phyloP scores from a whole-genome alignment of 2,329 filamentous ascomycete genomes.

The Scorias spongiosa region DNA sequence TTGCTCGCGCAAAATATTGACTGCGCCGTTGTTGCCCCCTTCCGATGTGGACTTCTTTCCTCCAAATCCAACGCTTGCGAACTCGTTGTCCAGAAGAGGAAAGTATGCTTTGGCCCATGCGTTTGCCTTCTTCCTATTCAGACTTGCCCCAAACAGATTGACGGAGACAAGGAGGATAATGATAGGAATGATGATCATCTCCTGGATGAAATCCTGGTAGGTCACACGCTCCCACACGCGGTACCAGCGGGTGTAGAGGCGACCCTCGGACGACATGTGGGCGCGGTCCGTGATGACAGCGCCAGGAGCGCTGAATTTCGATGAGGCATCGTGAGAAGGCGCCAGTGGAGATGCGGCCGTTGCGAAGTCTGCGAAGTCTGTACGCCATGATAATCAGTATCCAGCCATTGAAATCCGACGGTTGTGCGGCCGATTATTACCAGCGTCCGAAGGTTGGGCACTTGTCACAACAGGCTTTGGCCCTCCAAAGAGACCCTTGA shows the following conservation, averaged over 20 bases:
- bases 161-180: constrained; percentile 60
- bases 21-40: constrained; percentile 24
- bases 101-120: constrained; percentile 66
- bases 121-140: constrained; percentile 67
- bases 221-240: constrained; percentile 84
- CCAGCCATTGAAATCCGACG: constrained; percentile 2
- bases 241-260: constrained; percentile 88
- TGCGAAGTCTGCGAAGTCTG: constrained; percentile 92
- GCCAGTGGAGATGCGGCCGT: constrained; percentile 53
- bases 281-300: constrained; percentile 26
- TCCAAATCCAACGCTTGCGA: constrained; percentile 70
- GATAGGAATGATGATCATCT: constrained; percentile 65
- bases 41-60: constrained; percentile 31
- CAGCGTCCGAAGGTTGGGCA: constrained; percentile 42
- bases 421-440: constrained; percentile 30
- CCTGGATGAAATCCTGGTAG: constrained; percentile 69
- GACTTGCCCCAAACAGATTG: constrained; percentile 65
- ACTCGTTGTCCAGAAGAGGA: constrained; percentile 61
- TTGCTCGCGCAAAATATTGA: constrained; percentile 66
- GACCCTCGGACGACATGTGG: constrained; percentile 27
- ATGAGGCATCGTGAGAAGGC: constrained; percentile 34
- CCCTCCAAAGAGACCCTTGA: constrained; percentile 57
- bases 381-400: constrained; percentile 6
- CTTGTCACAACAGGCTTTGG: constrained; percentile 40
- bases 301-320: constrained; percentile 39